These are phyloP conservation scores for Solanum sejunctum DNA, from an alignment of 257 asterid species.

Conservation along the genomic window DNA sequence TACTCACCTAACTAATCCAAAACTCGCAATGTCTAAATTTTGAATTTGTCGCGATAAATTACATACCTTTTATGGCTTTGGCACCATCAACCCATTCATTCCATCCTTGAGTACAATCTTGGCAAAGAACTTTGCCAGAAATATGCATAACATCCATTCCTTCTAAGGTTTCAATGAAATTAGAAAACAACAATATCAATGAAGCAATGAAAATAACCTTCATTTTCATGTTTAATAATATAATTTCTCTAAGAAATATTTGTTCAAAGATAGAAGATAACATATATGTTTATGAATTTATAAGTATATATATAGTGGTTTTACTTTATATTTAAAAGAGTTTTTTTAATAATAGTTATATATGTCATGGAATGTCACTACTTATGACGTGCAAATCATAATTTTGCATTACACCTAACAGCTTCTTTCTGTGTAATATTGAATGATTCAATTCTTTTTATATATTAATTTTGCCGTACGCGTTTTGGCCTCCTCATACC, in stretches of 20 bases:
- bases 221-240: not conserved
- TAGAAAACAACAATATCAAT: not conserved
- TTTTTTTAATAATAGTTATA: not conserved
- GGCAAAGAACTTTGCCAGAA: conserved; percentile 74
- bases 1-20: not conserved
- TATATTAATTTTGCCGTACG: too few species aligned
- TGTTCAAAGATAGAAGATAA: not conserved
- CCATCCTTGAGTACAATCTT: conserved; percentile 64
- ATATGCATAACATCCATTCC: conserved; percentile 35
- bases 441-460: too few species aligned
- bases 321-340: not conserved
- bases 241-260: not conserved
- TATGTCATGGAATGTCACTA: conserved; percentile 12
- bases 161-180: not conserved
- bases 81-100: conserved; percentile 64
- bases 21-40: not conserved
- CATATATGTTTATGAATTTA: not conserved
- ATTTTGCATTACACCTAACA: not conserved
- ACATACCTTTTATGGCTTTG: conserved; percentile 59
- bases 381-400: conserved; percentile 21
- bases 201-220: not conserved
- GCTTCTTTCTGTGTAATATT: not conserved
- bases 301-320: not conserved
- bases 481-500: too few species aligned
- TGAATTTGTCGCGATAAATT: rapidly evolving